Base-by-base conservation (phyloP, 768 basidiomycete genomes). In the Suillus placidus region DNA sequence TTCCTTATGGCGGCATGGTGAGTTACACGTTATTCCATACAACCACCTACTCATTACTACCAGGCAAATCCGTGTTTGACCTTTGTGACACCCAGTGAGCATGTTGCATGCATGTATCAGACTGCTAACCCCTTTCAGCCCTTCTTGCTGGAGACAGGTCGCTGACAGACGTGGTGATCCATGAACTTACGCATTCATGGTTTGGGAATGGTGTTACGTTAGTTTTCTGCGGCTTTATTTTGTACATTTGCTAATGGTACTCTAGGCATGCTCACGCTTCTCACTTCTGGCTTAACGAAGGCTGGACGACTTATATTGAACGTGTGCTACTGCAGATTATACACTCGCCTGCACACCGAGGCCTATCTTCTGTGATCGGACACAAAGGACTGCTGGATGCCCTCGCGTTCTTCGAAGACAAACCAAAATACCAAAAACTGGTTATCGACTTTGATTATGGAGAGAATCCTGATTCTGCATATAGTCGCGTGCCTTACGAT, bases 231-330 rank as follows among this genome's bases (percentile, higher is more conserved):
- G 20, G n/a, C 13, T 42, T 35, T 30, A 55, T 45, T 38, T 55
- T 35, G 37, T 66, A 26, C 62, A 49, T 43, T 61, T 37, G 10
- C 47, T 52, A 52, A 37, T 20, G 23, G 6, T 34, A n/a, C 42
- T 55, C 16, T 67, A 83, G 78, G 1, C 79, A 80, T 60, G 77
- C 80, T 5, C 70, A 82, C 61, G 76, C 80, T n/a, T 73, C 78
- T 9, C 80, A 82, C 70, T 83, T 82, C 69, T 83, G 82, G 81
- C 80, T 85, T 30, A 85, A 84, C 71, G 81, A 86, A 76, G 81
- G 85, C 40, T 87, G 83, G 81, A 88, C 87, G 40, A 87, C 85
- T 8, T 88, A 88, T 72, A 79, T 83, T 30, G 88, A 89, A 73
- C 80, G 86, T n/a, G 71, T 87, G 20, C 74, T 87, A 65, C 79